A percentile compares a stretch with the other conserved stretches of the same genome.
phyloP scores from a whole-genome alignment of 257 asterid genomes.

The Fraxinus excelsior region DNA sequence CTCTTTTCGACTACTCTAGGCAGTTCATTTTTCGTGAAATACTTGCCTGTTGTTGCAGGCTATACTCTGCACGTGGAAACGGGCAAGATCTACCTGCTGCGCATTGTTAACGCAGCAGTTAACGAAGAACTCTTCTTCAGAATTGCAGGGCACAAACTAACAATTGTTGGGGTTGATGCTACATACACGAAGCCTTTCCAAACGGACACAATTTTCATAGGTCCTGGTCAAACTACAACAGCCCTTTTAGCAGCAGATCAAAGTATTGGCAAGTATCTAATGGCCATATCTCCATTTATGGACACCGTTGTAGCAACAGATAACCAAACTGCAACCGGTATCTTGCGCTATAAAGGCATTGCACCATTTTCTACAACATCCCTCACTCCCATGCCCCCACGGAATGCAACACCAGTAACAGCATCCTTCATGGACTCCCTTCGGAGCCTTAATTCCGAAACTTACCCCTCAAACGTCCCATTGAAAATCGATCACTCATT shows the following conservation, averaged over 20 bases:
- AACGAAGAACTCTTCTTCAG: conserved; percentile 78
- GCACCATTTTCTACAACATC: conserved; percentile 32
- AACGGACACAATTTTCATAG: conserved; percentile 68
- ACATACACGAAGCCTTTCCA: conserved; percentile 61
- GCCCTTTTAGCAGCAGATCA: conserved; percentile 58
- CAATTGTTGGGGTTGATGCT: conserved; percentile 74
- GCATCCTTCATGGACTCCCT: conserved; percentile 47
- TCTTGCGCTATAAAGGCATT: conserved; percentile 42
- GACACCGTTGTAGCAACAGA: conserved; percentile 66
- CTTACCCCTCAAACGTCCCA: conserved; percentile 58
- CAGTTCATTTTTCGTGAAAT: too few relatives aligned
- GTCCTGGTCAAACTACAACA: conserved; percentile 76
- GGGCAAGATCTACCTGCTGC: conserved; percentile 65
- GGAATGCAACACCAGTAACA: conserved; percentile 52
- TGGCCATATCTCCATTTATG: conserved; percentile 71
- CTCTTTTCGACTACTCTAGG: too few relatives aligned
- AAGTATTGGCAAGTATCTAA: conserved; percentile 40
- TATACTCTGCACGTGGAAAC: conserved; percentile 58
- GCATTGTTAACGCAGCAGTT: conserved; percentile 63
- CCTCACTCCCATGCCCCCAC: conserved; percentile 46
- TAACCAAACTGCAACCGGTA: conserved; percentile 52
- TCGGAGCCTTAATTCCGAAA: conserved; percentile 56
- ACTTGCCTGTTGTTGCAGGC: conserved; percentile 33
- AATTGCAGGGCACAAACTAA: conserved; percentile 57
- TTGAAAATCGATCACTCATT: conserved; percentile 48